Evolutionary conservation across 305 asterid species (phyloP), one percentile per base, ranked within the genome.

Genomic region (Solanum hybrid): DNA sequence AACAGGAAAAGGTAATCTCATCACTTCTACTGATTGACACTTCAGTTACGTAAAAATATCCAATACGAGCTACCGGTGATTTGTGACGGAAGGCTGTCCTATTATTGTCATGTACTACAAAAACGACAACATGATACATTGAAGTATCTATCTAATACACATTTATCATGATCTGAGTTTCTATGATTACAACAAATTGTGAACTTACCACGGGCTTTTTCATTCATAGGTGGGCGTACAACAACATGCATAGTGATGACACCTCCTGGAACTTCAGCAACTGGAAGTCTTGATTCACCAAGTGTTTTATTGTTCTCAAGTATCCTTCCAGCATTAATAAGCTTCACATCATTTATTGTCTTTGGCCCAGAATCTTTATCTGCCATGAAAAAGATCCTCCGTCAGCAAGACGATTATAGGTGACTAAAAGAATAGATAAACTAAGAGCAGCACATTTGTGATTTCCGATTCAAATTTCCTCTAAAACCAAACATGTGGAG

Each of bases 201-300:
- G 24, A 78, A 88, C 36, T 93, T 95, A 97, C 99, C 99, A 73
- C 81, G 93, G 80, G 93, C 92, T 92, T 97, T 97, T 79, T 96
- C 98, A 4, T 94, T 92, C 85, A 93, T 79, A 5, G 97, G 98
- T 89, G 98, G 98, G 33, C 97, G 97, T 15, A 96, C 95, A 89
- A 97, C 98, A 76, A 95, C 98, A 77, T 92, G 98, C 99, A 97
- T 97, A 87, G 98, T 97, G 90, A 97, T 96, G 91, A 95, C 95
- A 87, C 95, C 95, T 89, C 98, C 98, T n/a, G 99, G 96, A 92
- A 96, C 97, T 94, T 96, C 99, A 91, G 95, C 94, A 89, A 95
- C 93, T n/a, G 98, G 98, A 89, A 94, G 92, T 57, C 97, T 94
- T 11, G 98, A 97, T 91, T 97, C 98, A 89, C 94, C 95, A 51